Conservation (phyloP, 495 filamentous ascomycete species). For the Talaromyces liani region DNA sequence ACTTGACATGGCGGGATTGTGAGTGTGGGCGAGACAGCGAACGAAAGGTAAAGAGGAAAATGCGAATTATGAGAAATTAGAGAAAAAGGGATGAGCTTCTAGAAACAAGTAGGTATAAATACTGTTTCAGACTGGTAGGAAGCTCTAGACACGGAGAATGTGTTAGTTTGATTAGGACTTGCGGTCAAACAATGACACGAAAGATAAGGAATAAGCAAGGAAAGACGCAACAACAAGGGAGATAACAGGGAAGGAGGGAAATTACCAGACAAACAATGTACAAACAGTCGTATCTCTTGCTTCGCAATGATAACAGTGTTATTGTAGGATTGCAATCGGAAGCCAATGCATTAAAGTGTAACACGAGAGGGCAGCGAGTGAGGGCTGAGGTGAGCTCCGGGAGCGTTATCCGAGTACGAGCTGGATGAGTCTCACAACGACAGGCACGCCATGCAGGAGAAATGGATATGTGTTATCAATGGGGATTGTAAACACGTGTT, state of each 20-base stretch:
- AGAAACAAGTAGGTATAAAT: neutral
- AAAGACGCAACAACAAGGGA: neutral
- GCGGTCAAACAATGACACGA: neutral
- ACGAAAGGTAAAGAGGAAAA: neutral
- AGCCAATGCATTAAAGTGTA: neutral
- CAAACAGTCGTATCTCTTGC: neutral
- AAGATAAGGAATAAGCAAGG: neutral
- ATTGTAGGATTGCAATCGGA: conserved; percentile 2
- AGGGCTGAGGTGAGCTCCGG: conserved; percentile 2
- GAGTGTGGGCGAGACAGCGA: neutral
- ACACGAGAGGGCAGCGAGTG: conserved; percentile 1
- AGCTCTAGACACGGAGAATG: neutral
- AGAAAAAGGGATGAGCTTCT: neutral
- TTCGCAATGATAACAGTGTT: neutral
- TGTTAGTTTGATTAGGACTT: neutral
- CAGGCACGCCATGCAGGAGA: conserved; percentile 8
- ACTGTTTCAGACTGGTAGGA: neutral
- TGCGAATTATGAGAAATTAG: neutral
- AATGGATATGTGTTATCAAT: neutral
- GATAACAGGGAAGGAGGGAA: neutral
- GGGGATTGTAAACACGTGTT: neutral
- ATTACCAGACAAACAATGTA: neutral
- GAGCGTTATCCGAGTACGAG: conserved; percentile 6
- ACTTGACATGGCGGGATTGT: conserved; percentile 17
- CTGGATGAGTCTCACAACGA: neutral